A percentile compares a stretch with the other conserved stretches of the same genome.
Conservation (phyloP, 1,284 basidiomycete species). For the Acaromyces ingoldii region DNA sequence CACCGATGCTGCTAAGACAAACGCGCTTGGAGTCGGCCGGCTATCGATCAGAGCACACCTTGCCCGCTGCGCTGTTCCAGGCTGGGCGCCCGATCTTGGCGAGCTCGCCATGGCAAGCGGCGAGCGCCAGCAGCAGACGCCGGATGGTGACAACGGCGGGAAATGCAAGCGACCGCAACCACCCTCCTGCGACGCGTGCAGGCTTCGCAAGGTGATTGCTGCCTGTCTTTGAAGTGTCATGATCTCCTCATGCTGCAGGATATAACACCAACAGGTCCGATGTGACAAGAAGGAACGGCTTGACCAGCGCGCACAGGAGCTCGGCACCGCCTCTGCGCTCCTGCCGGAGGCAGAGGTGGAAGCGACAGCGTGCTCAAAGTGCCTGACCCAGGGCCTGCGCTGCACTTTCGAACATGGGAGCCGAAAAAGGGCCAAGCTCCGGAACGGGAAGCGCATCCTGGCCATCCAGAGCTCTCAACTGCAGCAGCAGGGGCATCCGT, state of each 20-base stretch:
- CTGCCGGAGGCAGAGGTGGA: background rate
- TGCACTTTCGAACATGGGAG: background rate
- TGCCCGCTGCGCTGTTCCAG: no score
- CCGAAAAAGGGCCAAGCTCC: background rate
- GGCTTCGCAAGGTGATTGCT: background rate
- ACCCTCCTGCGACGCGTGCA: background rate
- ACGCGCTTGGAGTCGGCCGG: no score
- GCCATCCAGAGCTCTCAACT: background rate
- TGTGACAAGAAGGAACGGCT: background rate
- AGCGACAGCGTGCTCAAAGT: background rate
- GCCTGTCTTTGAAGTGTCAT: background rate
- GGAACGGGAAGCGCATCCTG: constrained; percentile 1
- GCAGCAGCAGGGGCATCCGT: background rate
- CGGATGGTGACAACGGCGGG: no score
- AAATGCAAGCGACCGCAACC: background rate
- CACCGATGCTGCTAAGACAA: no score
- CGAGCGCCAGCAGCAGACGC: no score
- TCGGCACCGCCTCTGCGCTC: background rate
- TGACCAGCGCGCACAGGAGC: background rate
- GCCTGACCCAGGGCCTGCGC: background rate
- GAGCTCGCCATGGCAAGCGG: no score
- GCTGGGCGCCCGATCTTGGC: no score
- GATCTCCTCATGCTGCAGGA: background rate
- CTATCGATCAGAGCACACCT: no score
- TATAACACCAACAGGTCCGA: background rate